Conservation (phyloP, 371 early-diverging fungal species). For the Actinomucor elegans region DNA sequence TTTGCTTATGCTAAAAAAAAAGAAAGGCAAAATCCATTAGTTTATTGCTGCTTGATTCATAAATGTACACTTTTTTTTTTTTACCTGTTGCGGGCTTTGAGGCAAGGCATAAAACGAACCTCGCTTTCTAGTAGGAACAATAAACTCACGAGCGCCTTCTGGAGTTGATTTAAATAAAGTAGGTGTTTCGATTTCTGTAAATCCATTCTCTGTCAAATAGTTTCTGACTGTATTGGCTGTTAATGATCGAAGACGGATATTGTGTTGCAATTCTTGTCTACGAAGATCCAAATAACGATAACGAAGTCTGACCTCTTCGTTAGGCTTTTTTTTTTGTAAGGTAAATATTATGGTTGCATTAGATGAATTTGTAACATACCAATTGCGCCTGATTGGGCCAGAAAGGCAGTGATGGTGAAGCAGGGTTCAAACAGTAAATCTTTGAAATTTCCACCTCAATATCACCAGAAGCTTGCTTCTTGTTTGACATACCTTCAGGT, state of each 20-base stretch:
- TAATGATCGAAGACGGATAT: slow-evolving; percentile 69
- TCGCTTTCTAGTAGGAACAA: slow-evolving; percentile 83
- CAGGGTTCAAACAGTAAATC: slow-evolving; percentile 70
- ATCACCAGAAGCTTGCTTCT: slow-evolving; percentile 55
- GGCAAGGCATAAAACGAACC: slow-evolving; percentile 87
- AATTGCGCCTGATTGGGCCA: slow-evolving; percentile 57
- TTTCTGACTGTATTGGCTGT: slow-evolving; percentile 68
- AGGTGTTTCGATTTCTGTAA: slow-evolving; percentile 93
- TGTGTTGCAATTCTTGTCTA: slow-evolving; percentile 71
- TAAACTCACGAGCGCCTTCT: slow-evolving; percentile 92
- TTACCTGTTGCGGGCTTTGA: slow-evolving; percentile 90
- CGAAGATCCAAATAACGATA: slow-evolving; percentile 85
- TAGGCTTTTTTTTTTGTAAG: slow-evolving; percentile 56
- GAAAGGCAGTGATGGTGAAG: slow-evolving; percentile 73
- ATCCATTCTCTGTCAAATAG: slow-evolving; percentile 62
- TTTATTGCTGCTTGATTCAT: not conserved
- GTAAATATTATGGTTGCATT: no score
- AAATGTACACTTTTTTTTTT: not conserved
- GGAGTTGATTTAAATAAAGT: slow-evolving; percentile 92
- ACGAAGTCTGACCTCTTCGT: slow-evolving; percentile 78
- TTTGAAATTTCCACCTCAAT: slow-evolving; percentile 72
- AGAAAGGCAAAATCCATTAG: no score
- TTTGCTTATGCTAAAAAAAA: slow-evolving; percentile 74
- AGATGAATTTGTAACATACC: no score
- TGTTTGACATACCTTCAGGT: slow-evolving; percentile 52